Evolutionary conservation across 2,329 filamentous ascomycete genomes (phyloP).

Genomic region (Kalmusia sp.): DNA sequence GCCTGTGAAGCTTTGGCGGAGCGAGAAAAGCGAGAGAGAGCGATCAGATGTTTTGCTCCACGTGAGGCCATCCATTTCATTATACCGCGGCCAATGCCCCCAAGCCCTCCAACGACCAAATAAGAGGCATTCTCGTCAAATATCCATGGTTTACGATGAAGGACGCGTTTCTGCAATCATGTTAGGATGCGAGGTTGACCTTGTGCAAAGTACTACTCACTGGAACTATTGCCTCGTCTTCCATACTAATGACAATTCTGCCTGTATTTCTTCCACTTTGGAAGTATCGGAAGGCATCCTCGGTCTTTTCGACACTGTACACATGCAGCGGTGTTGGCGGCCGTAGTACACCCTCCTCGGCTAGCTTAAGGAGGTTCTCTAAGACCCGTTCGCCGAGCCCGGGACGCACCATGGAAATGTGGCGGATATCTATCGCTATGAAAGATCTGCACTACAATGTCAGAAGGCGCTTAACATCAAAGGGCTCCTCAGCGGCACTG

Average conservation of each 20-base stretch:
- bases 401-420: too few species aligned
- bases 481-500: too few species aligned
- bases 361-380: too few species aligned
- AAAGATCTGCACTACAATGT: too few species aligned
- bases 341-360: not conserved
- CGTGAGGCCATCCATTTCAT: constrained; percentile 5
- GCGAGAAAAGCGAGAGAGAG: constrained; percentile 13
- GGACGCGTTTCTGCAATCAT: not conserved
- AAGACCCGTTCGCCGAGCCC: too few species aligned
- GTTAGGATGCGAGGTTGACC: not conserved
- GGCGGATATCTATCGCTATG: too few species aligned
- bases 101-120: constrained; percentile 14
- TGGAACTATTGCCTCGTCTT: not conserved
- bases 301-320: constrained; percentile 7
- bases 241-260: constrained; percentile 18
- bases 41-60: constrained; percentile 11
- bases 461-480: too few species aligned
- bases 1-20: not conserved
- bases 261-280: constrained; percentile 25
- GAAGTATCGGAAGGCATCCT: constrained; percentile 22
- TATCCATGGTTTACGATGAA: not conserved
- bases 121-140: constrained; percentile 7
- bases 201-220: not conserved
- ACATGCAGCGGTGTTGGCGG: constrained; percentile 12
- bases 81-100: constrained; percentile 13